A percentile compares a stretch with the other conserved stretches of the same genome.
phyloP scores from a whole-genome alignment of 768 basidiomycete species.

The Rhizopogon rudus region DNA sequence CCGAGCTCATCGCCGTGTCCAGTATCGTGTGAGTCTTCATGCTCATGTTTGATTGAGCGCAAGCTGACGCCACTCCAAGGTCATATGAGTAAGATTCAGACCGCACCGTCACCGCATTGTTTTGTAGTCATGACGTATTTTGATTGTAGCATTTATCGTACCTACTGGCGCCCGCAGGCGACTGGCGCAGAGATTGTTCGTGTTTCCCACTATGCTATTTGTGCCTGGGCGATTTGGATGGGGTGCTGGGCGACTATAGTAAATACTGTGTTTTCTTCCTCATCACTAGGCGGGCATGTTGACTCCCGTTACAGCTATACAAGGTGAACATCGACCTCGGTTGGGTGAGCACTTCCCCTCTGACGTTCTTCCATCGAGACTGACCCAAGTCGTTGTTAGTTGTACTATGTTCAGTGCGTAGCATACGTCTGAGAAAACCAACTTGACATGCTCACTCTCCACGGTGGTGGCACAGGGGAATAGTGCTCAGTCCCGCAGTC shows the following conservation, averaged over 20 bases:
- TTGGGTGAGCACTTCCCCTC: conserved; percentile 17
- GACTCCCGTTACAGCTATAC: conserved; percentile 16
- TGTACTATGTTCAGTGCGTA: conserved; percentile 31
- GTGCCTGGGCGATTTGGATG: conserved; percentile 33
- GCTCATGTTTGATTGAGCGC: background rate
- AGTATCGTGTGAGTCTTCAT: conserved; percentile 18
- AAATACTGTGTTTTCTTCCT: background rate
- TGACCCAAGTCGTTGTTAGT: conserved; percentile 6
- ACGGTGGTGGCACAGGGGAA: conserved; percentile 19
- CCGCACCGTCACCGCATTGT: background rate
- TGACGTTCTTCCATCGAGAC: background rate
- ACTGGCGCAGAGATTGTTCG: conserved; percentile 28
- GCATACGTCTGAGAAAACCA: background rate
- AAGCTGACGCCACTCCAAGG: conserved; percentile 10
- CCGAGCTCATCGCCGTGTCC: conserved; percentile 30
- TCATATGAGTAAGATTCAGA: conserved; percentile 25
- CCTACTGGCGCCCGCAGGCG: conserved; percentile 28
- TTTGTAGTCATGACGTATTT: background rate
- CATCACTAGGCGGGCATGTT: background rate
- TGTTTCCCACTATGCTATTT: conserved; percentile 28
- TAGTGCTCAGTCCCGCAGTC: conserved; percentile 31
- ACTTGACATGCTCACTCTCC: background rate
- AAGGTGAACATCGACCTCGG: conserved; percentile 30
- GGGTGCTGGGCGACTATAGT: conserved; percentile 32
- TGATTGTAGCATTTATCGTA: conserved; percentile 22